Evolutionary conservation across 2,329 filamentous ascomycete genomes (phyloP).

Genomic region (Aspergillus neoniger): DNA sequence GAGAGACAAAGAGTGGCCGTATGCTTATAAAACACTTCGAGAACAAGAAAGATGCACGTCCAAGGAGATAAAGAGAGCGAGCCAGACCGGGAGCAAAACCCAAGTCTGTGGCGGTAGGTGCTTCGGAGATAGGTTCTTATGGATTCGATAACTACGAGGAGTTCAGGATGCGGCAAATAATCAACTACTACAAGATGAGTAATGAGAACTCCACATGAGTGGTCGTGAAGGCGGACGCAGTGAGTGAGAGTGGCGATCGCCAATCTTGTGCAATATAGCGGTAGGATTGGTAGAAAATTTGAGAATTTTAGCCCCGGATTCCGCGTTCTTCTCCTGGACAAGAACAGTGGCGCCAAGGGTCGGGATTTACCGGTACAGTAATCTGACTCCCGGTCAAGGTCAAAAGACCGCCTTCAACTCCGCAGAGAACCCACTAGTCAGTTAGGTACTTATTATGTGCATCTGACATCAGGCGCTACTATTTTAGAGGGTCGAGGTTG

Average conservation of each 20-base stretch:
- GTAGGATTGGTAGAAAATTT: conserved; percentile 11
- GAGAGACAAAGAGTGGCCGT: background rate
- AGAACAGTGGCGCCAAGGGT: conserved; percentile 16
- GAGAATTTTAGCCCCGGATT: conserved; percentile 20
- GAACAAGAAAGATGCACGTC: background rate
- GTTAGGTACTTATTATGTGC: background rate
- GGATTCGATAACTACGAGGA: background rate
- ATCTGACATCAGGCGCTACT: background rate
- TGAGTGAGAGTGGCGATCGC: conserved; percentile 19
- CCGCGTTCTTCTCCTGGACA: conserved; percentile 5
- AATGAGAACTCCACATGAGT: conserved; percentile 2
- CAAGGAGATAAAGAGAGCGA: background rate
- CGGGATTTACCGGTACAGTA: conserved; percentile 29
- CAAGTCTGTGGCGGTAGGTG: background rate
- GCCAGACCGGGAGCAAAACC: background rate
- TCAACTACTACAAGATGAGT: conserved; percentile 13
- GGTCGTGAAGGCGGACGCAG: conserved; percentile 12
- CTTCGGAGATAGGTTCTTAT: background rate
- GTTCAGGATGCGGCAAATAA: conserved; percentile 1
- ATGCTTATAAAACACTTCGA: background rate
- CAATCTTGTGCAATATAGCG: conserved; percentile 11
- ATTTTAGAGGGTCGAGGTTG: too few species aligned
- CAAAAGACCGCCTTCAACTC: background rate
- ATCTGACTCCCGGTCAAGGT: background rate
- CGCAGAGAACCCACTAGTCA: background rate